Evolutionary conservation across 2,329 filamentous ascomycete species (phyloP).

Genomic region (Cladophialophora psammophila): DNA sequence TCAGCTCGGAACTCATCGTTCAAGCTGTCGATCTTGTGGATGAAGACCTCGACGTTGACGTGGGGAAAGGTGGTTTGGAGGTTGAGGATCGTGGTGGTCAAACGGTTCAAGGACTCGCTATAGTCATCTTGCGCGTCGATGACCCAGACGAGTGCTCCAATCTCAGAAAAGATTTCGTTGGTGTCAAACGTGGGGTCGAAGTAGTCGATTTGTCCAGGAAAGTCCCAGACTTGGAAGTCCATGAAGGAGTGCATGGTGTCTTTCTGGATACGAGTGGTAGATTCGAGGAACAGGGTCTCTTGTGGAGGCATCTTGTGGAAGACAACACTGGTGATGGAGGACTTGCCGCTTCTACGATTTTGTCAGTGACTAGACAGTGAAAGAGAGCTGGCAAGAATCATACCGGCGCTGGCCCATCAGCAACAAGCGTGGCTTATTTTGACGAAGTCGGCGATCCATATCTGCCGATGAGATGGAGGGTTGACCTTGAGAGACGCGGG

Average conservation of each 20-base stretch:
- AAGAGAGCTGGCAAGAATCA: conserved; percentile 40
- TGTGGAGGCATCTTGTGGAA: conserved; percentile 97
- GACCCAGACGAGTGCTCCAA: conserved; percentile 96
- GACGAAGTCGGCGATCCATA: conserved; percentile 53
- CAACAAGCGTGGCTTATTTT: conserved; percentile 81
- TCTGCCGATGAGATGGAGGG: neutral
- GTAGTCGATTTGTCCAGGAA: conserved; percentile 93
- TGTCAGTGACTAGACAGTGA: conserved; percentile 2
- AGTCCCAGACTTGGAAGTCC: conserved; percentile 99
- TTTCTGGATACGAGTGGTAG: conserved; percentile 91
- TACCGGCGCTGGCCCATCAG: conserved; percentile 96
- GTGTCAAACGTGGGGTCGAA: conserved; percentile 89
- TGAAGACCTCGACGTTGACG: conserved; percentile 98
- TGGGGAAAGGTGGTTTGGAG: conserved; percentile 87
- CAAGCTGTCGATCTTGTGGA: conserved; percentile 98
- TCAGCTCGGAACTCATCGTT: conserved; percentile 96
- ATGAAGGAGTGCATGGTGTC: conserved; percentile 97
- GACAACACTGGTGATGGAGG: conserved; percentile 98
- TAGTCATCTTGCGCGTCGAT: conserved; percentile 99
- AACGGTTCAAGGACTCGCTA: conserved; percentile 82
- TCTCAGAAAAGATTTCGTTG: conserved; percentile 84
- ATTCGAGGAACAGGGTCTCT: conserved; percentile 94
- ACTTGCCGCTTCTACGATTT: conserved; percentile 83
- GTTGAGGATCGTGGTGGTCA: conserved; percentile 88
- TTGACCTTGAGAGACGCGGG: neutral